Conservation (phyloP, 257 asterid genomes). For the Solanum paucissectum region DNA sequence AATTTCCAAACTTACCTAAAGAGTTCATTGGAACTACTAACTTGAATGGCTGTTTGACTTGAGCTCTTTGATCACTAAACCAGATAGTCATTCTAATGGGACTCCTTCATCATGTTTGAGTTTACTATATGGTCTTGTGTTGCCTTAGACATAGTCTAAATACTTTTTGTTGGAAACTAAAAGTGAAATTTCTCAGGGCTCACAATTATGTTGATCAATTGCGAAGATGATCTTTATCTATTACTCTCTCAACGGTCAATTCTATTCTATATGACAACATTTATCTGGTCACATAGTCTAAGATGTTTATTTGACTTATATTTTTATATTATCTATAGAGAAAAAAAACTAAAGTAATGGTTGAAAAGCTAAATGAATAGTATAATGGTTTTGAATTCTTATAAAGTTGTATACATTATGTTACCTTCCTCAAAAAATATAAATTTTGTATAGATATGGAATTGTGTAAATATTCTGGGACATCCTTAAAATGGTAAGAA, state of each 20-base stretch:
- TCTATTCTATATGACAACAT: background rate
- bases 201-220: background rate
- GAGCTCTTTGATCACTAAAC: background rate
- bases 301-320: background rate
- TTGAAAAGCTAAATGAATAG: background rate
- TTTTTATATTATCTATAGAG: background rate
- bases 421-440: background rate
- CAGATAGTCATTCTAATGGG: background rate
- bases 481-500: background rate
- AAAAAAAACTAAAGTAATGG: background rate
- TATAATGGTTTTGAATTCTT: background rate
- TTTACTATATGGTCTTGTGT: background rate
- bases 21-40: background rate
- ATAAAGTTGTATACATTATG: background rate
- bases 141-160: background rate
- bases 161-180: background rate
- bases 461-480: background rate
- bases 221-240: background rate
- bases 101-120: background rate
- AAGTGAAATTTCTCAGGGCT: background rate
- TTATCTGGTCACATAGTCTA: background rate
- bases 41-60: background rate
- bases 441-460: background rate
- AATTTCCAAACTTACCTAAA: background rate
- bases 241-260: background rate